These are phyloP conservation scores for Geoglossum cookeanum DNA, from an alignment of 2,329 filamentous ascomycete genomes.

Conservation along the genomic window DNA sequence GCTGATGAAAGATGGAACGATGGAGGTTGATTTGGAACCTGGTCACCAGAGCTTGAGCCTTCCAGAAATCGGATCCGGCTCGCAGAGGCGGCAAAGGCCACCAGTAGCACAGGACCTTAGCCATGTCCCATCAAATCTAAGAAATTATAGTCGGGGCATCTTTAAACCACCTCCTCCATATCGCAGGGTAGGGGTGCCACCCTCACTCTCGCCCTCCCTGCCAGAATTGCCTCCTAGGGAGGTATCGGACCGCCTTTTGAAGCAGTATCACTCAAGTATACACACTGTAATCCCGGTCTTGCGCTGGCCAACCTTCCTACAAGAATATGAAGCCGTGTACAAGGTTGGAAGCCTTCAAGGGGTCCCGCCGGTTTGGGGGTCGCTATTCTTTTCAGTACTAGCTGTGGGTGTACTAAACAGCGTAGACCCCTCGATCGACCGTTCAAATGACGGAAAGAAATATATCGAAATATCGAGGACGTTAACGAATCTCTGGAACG, in stretches of 20 bases:
- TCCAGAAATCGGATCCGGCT: slow-evolving; percentile 46
- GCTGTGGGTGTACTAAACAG: slow-evolving; percentile 66
- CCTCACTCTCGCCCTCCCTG: slow-evolving; percentile 31
- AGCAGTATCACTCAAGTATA: slow-evolving; percentile 54
- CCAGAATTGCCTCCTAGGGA: slow-evolving; percentile 52
- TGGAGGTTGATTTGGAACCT: slow-evolving; percentile 21
- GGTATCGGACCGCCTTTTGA: slow-evolving; percentile 51
- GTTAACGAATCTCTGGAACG: slow-evolving; percentile 63
- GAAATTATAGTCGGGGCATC: slow-evolving; percentile 55
- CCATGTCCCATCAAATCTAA: slow-evolving; percentile 51
- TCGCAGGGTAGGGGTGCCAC: slow-evolving; percentile 31
- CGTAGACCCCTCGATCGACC: slow-evolving; percentile 33
- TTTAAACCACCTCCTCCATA: slow-evolving; percentile 59
- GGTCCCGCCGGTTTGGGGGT: slow-evolving; percentile 50
- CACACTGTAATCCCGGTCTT: slow-evolving; percentile 71
- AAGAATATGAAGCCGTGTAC: slow-evolving; percentile 61
- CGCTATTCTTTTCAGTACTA: slow-evolving; percentile 65
- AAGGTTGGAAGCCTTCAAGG: slow-evolving; percentile 39
- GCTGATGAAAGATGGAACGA: slow-evolving; percentile 33
- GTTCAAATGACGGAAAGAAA: slow-evolving; percentile 38
- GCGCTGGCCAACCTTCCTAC: slow-evolving; percentile 70
- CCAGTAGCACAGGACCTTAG: slow-evolving; percentile 48
- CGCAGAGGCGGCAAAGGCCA: slow-evolving; percentile 41
- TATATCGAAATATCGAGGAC: slow-evolving; percentile 53
- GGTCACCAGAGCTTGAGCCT: slow-evolving; percentile 1